A percentile compares a stretch with the other conserved stretches of the same genome.
phyloP scores from a whole-genome alignment of 441 rosid species.

The Adansonia gregorii region DNA sequence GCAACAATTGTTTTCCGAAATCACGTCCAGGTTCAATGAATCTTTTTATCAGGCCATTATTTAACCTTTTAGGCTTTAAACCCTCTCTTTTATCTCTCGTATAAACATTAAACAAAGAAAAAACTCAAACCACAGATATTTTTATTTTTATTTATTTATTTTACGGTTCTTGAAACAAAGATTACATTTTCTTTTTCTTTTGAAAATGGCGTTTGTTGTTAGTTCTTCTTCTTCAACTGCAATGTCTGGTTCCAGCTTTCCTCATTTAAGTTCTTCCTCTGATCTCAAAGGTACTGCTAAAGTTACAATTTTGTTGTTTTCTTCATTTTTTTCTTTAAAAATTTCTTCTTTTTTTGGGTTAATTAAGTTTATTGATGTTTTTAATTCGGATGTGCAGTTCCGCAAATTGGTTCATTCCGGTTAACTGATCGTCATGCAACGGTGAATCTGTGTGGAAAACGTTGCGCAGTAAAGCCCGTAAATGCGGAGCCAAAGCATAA shows the following conservation, averaged over 20 bases:
- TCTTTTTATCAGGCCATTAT: constrained; percentile 25
- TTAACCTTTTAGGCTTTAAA: constrained; percentile 36
- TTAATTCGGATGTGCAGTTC: constrained; percentile 40
- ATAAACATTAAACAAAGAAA: not conserved
- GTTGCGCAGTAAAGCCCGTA: constrained; percentile 51
- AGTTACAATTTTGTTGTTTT: not conserved
- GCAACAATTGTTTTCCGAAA: constrained; percentile 4
- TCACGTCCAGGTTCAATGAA: constrained; percentile 75
- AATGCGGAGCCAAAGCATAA: constrained; percentile 65
- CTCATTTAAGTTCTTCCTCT: constrained; percentile 36
- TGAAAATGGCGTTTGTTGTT: constrained; percentile 57
- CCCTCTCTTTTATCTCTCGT: not conserved
- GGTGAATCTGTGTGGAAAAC: constrained; percentile 45
- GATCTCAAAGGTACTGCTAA: constrained; percentile 55
- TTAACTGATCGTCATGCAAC: constrained; percentile 46
- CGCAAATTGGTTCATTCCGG: constrained; percentile 60
- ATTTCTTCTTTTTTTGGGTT: not conserved
- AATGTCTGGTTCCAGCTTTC: constrained; percentile 41
- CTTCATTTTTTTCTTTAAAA: not conserved
- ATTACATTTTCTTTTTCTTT: not conserved
- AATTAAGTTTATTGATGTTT: constrained; percentile 1
- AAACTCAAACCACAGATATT: not conserved
- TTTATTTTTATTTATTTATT: not conserved
- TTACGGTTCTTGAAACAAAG: not conserved
- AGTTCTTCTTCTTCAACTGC: constrained; percentile 55